Evolutionary conservation across 164 flowering plant genomes (phyloP).

Genomic region (Aristolochia californica): DNA sequence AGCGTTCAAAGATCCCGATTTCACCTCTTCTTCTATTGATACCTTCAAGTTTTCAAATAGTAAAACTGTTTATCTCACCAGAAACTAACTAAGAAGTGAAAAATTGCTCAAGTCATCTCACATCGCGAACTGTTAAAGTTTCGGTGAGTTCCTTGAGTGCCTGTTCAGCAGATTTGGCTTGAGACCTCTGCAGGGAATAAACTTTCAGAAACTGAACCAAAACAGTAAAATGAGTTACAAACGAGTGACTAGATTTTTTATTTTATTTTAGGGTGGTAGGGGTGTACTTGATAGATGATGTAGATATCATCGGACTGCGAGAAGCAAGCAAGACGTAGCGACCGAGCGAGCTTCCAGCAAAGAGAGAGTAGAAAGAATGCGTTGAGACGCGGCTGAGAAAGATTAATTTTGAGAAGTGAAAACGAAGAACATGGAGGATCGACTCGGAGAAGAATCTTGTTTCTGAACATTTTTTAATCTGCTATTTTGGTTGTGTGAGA

Average conservation of each 20-base stretch:
- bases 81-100: too few species aligned
- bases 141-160: conserved; percentile 2
- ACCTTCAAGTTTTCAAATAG: conserved; percentile 6
- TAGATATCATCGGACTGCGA: conserved; percentile 5
- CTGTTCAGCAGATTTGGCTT: background rate
- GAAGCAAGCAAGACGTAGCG: conserved; percentile 8
- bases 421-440: too few species aligned
- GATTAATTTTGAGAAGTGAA: too few species aligned
- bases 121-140: conserved; percentile 2
- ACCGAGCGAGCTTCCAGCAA: conserved; percentile 12
- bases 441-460: too few species aligned
- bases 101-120: background rate
- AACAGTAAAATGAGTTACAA: background rate
- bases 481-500: too few species aligned
- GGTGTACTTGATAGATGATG: conserved; percentile 8
- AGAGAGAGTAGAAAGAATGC: conserved; percentile 3
- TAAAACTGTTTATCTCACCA: too few species aligned
- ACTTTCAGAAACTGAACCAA: too few species aligned
- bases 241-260: background rate
- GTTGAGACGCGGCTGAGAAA: too few species aligned
- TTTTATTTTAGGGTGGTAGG: background rate
- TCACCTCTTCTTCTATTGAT: conserved; percentile 6
- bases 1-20: conserved; percentile 5
- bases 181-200: conserved; percentile 1
- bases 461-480: too few species aligned